Evolutionary conservation across 2,329 filamentous ascomycete species (phyloP).

Genomic region (Cercospora zeina): DNA sequence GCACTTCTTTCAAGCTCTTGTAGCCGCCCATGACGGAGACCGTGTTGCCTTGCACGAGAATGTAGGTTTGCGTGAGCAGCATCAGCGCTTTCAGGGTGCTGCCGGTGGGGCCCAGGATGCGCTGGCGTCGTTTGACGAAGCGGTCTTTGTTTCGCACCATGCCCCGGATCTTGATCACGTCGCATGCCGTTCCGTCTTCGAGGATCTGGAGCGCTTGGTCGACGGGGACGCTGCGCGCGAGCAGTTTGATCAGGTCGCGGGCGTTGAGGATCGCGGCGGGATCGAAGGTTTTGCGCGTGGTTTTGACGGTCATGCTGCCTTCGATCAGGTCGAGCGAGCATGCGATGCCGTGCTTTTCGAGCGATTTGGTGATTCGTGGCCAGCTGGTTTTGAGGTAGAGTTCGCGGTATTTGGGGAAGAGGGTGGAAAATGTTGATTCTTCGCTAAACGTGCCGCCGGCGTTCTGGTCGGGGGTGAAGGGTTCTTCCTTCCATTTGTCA

Average conservation of each 20-base stretch:
- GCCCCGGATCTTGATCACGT: slow-evolving; percentile 93
- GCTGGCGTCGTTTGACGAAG: slow-evolving; percentile 90
- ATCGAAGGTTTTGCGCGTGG: slow-evolving; percentile 86
- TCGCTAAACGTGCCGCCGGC: slow-evolving; percentile 81
- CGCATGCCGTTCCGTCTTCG: slow-evolving; percentile 85
- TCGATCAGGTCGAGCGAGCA: slow-evolving; percentile 93
- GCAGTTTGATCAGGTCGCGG: slow-evolving; percentile 87
- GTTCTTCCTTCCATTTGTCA: slow-evolving; percentile 91
- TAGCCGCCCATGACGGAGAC: slow-evolving; percentile 89
- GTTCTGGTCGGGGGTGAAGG: slow-evolving; percentile 86
- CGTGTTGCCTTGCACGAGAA: slow-evolving; percentile 95
- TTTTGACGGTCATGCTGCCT: slow-evolving; percentile 95
- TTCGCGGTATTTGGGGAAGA: slow-evolving; percentile 97
- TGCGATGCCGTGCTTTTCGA: slow-evolving; percentile 84
- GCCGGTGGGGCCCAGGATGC: slow-evolving; percentile 87
- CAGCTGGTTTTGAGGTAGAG: slow-evolving; percentile 89
- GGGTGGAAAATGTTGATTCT: slow-evolving; percentile 79
- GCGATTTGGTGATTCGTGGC: slow-evolving; percentile 82
- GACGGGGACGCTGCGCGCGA: slow-evolving; percentile 86
- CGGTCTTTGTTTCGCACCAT: slow-evolving; percentile 90
- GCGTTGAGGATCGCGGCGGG: slow-evolving; percentile 92
- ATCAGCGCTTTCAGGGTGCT: slow-evolving; percentile 93
- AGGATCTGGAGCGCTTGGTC: slow-evolving; percentile 93
- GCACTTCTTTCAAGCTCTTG: slow-evolving; percentile 89
- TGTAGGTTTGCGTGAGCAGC: slow-evolving; percentile 85